Evolutionary conservation across 2,329 filamentous ascomycete species (phyloP), one percentile per base, ranked within the genome.

Genomic region (Akanthomyces uredinophilus): DNA sequence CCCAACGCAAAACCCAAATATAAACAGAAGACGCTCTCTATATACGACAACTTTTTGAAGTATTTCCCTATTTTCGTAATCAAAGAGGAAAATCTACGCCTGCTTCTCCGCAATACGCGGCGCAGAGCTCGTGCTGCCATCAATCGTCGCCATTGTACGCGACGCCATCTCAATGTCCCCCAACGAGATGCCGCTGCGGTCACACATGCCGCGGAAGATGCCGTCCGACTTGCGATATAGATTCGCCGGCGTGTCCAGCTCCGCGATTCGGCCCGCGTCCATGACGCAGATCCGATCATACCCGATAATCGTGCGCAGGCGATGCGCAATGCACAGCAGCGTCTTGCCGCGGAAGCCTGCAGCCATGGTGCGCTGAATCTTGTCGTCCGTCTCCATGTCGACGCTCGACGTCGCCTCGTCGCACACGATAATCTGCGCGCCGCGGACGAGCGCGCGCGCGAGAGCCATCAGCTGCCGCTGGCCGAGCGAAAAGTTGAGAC

Each of bases 201-300:
- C 91, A 72, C 93, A 96, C 93, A 96, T 96, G 41, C 88, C 81
- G 66, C 89, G 83, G 75, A 98, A 98, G 60, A 97, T 92, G 0
- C 91, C 90, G 11, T 83, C 86, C 52, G 81, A 77, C 32, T 71
- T 73, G 63, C 87, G 83, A 82, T 89, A 98, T 64, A 99, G 78
- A 49, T 79, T 81, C 47, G 89, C 71, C 2, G 95, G 95, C 16
- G 84, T 83, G 70, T 90, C 95, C 65, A 98, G 80, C 81, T 98
- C 93, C 0, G 90, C 91, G 70, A 99, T 97, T 18, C 78, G 77
- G 0, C 95, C 95, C 50, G 87, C 83, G 69, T 98, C 94, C 93
- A 99, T 96, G 68, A 99, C 95, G 70, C 92, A 94, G 72, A 99
- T 96, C 52, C 94, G 87, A 74, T 99, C 94, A 74, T 98, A 98